Conservation (phyloP, 2,329 filamentous ascomycete species). For the Stachybotrys echinatus region DNA sequence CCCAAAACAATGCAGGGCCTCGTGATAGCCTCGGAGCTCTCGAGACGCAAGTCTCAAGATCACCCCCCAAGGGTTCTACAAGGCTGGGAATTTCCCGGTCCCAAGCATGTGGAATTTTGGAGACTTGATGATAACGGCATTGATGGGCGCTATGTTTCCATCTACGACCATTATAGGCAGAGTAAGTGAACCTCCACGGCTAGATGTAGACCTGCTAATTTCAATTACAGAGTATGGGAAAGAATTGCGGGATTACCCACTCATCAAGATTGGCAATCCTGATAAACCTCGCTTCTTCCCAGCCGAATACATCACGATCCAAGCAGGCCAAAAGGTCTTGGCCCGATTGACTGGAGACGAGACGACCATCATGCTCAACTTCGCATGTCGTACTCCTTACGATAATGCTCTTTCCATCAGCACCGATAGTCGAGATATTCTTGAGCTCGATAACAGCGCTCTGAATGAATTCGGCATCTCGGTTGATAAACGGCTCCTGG, state of each 20-base stretch:
- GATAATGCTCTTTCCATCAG: constrained; percentile 64
- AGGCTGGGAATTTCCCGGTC: constrained; percentile 23
- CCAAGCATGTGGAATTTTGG: constrained; percentile 25
- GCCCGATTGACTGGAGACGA: constrained; percentile 55
- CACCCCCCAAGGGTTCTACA: constrained; percentile 16
- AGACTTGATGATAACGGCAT: constrained; percentile 15
- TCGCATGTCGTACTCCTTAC: constrained; percentile 63
- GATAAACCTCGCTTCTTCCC: constrained; percentile 59
- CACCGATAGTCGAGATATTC: constrained; percentile 46
- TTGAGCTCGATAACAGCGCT: constrained; percentile 49
- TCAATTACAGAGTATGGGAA: constrained; percentile 27
- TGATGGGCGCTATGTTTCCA: constrained; percentile 23
- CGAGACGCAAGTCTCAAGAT: constrained; percentile 5
- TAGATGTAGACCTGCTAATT: constrained; percentile 2
- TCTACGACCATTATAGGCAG: constrained; percentile 37
- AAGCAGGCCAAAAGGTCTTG: constrained; percentile 59
- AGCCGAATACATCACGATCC: constrained; percentile 58
- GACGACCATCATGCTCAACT: constrained; percentile 63
- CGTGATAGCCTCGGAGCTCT: constrained; percentile 16
- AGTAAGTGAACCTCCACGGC: constrained; percentile 25
- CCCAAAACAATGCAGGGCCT: constrained; percentile 23
- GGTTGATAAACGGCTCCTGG: constrained; percentile 58
- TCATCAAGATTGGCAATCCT: constrained; percentile 60
- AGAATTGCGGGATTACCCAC: constrained; percentile 38
- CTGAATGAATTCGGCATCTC: constrained; percentile 57